phyloP scores from a whole-genome alignment of 2,329 filamentous ascomycete species.

The Periconia sp. region DNA sequence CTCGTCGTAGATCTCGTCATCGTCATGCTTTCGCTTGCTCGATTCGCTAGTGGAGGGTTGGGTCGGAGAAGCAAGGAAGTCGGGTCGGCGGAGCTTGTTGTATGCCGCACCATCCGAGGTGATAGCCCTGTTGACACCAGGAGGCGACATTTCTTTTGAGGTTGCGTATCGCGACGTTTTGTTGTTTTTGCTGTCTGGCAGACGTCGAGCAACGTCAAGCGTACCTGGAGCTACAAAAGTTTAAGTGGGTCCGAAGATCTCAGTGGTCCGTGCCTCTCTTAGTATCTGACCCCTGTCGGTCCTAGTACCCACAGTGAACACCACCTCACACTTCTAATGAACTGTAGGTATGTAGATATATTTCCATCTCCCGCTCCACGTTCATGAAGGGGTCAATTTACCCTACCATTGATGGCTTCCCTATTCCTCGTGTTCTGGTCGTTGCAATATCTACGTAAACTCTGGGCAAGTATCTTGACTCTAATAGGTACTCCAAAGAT shows the following conservation, averaged over 20 bases:
- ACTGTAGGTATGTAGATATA: too few relatives aligned
- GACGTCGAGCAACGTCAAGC: neutral
- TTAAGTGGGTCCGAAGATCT: conserved; percentile 1
- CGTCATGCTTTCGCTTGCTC: conserved; percentile 27
- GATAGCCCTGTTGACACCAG: conserved; percentile 28
- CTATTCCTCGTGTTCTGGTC: too few relatives aligned
- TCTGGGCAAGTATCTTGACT: too few relatives aligned
- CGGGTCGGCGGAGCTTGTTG: conserved; percentile 41
- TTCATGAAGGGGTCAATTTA: too few relatives aligned
- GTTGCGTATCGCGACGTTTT: neutral
- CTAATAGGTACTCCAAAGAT: too few relatives aligned
- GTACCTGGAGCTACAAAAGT: neutral
- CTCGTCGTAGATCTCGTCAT: conserved; percentile 14
- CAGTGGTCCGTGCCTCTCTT: neutral
- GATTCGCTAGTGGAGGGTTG: conserved; percentile 3
- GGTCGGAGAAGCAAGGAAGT: conserved; percentile 18
- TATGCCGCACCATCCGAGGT: conserved; percentile 39
- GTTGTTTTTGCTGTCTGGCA: neutral
- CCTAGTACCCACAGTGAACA: too few relatives aligned
- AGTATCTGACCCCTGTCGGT: too few relatives aligned
- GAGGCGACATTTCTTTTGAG: conserved; percentile 22
- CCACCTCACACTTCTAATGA: too few relatives aligned
- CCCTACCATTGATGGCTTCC: too few relatives aligned
- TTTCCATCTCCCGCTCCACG: too few relatives aligned
- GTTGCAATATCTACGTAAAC: too few relatives aligned